Conservation (phyloP, 169 alveolate genomes). For the Cryptosporidium ryanae region DNA sequence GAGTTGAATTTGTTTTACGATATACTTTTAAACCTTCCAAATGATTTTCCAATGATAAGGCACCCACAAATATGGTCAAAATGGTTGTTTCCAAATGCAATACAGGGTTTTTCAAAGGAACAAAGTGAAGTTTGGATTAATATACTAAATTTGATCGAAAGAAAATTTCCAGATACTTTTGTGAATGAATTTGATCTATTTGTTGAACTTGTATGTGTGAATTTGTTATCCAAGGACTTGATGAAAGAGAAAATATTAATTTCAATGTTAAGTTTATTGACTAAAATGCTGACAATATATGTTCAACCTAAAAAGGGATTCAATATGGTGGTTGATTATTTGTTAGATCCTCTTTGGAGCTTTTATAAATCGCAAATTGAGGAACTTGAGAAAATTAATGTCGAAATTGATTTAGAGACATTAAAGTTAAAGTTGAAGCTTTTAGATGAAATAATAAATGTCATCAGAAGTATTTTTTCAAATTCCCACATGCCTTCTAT, state of each 20-base stretch:
- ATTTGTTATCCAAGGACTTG: not conserved
- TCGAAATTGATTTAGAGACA: not conserved
- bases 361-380: not conserved
- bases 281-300: constrained; percentile 17
- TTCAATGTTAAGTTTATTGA: not conserved
- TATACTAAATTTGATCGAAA: constrained; percentile 29
- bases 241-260: not conserved
- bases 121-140: constrained; percentile 5
- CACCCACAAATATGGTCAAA: constrained; percentile 38
- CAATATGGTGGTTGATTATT: not conserved
- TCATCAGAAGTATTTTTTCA: not conserved
- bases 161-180: constrained; percentile 15
- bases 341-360: constrained; percentile 5
- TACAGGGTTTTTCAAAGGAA: not conserved
- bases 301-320: constrained; percentile 64
- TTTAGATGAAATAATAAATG: constrained; percentile 1
- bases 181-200: constrained; percentile 21
- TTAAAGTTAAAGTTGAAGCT: not conserved
- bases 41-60: constrained; percentile 44
- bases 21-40: constrained; percentile 47
- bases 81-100: constrained; percentile 49
- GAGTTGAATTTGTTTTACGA: constrained; percentile 26
- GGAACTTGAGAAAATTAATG: too few relatives aligned
- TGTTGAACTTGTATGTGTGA: not conserved
- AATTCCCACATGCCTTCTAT: constrained; percentile 14